Evolutionary conservation across 2,329 filamentous ascomycete genomes (phyloP).

Genomic region (Diplodia seriata): DNA sequence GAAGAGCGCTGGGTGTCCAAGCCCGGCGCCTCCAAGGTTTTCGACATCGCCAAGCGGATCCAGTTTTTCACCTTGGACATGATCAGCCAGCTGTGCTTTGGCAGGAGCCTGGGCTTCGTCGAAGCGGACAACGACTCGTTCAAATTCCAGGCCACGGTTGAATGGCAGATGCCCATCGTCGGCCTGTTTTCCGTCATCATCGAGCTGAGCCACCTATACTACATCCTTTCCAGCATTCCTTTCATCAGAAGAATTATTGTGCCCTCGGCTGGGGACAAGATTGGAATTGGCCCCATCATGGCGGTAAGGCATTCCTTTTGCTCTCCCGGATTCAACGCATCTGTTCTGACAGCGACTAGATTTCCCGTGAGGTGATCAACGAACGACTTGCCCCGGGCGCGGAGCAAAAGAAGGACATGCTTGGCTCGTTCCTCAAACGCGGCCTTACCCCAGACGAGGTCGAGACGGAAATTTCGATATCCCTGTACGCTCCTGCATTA

Average conservation of each 20-base stretch:
- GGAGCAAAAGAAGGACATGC: conserved; percentile 58
- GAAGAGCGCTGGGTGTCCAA: conserved; percentile 37
- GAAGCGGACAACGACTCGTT: conserved; percentile 54
- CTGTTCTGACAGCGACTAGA: background rate
- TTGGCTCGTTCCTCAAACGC: conserved; percentile 59
- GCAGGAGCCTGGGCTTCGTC: conserved; percentile 58
- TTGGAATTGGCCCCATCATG: conserved; percentile 36
- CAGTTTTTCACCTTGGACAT: conserved; percentile 53
- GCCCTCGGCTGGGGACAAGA: conserved; percentile 22
- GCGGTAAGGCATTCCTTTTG: conserved; percentile 21
- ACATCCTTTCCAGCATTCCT: conserved; percentile 16
- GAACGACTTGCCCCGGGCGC: conserved; percentile 57
- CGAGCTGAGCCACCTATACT: conserved; percentile 21
- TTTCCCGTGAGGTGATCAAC: conserved; percentile 53
- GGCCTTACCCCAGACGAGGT: conserved; percentile 50
- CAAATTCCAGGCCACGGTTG: conserved; percentile 53
- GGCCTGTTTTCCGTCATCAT: conserved; percentile 22
- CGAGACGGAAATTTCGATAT: conserved; percentile 57
- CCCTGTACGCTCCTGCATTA: conserved; percentile 48
- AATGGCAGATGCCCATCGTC: conserved; percentile 27
- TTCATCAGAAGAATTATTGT: conserved; percentile 18
- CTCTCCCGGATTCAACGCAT: background rate
- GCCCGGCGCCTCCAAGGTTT: conserved; percentile 43
- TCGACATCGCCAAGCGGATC: conserved; percentile 46
- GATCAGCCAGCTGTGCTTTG: conserved; percentile 52